Conservation (phyloP, 805 yeast genomes). For the Wickerhamomyces bovis region DNA sequence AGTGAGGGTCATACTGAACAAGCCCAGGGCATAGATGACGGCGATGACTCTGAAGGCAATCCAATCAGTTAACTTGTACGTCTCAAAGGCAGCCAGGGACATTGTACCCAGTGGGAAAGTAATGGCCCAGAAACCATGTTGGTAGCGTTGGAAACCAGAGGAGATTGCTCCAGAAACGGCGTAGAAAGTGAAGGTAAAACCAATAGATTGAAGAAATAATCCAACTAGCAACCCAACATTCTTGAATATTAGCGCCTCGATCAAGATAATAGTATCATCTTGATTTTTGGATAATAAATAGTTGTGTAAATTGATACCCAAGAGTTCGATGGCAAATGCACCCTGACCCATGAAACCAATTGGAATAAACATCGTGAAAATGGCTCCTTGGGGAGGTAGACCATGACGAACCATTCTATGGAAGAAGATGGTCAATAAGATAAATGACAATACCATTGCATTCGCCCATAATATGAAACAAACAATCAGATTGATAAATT, state of each 20-base stretch:
- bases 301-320: slow-evolving; percentile 38
- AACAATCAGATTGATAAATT: slow-evolving; percentile 47
- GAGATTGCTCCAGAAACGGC: slow-evolving; percentile 31
- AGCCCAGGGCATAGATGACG: slow-evolving; percentile 45
- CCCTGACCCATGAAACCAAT: slow-evolving; percentile 88
- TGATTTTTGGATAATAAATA: slow-evolving; percentile 18
- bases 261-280: slow-evolving; percentile 9
- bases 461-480: slow-evolving; percentile 61
- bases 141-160: slow-evolving; percentile 34
- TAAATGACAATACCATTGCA: slow-evolving; percentile 56
- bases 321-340: slow-evolving; percentile 54
- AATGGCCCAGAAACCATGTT: slow-evolving; percentile 69
- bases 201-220: slow-evolving; percentile 44
- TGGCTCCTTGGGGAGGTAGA: slow-evolving; percentile 46
- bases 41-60: slow-evolving; percentile 57
- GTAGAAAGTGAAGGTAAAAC: slow-evolving; percentile 48
- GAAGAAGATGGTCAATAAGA: slow-evolving; percentile 49
- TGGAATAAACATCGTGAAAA: slow-evolving; percentile 70
- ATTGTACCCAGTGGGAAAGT: slow-evolving; percentile 90
- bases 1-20: neutral
- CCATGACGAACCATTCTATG: slow-evolving; percentile 54
- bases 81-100: slow-evolving; percentile 51
- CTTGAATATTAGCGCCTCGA: slow-evolving; percentile 26
- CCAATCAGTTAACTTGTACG: slow-evolving; percentile 44
- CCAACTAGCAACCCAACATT: slow-evolving; percentile 35